phyloP scores from a whole-genome alignment of 106 monocot genomes.

The Acorus gramineus region DNA sequence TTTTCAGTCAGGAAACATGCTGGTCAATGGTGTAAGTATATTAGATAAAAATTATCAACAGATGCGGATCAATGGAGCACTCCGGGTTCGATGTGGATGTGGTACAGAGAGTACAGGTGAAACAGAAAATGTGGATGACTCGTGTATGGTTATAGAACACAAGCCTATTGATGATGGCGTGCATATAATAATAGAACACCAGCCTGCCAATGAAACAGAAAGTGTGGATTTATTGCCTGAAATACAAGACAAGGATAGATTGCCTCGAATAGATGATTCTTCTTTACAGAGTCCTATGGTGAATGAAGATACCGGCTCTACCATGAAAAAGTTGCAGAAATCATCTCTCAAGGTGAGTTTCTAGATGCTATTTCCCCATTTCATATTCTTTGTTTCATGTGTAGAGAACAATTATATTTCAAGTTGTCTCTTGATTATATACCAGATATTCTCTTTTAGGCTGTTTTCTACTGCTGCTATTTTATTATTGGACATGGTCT shows the following conservation, averaged over 20 bases:
- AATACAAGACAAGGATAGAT: conserved; percentile 5
- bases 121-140: neutral
- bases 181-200: neutral
- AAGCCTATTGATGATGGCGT: conserved; percentile 5
- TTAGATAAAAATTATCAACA: conserved; percentile 1
- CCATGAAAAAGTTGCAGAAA: conserved; percentile 24
- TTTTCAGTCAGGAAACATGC: neutral
- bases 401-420: too few relatives aligned
- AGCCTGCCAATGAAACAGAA: neutral
- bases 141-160: conserved; percentile 7
- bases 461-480: neutral
- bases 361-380: neutral
- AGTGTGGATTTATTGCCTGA: conserved; percentile 1
- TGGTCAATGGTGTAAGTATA: neutral
- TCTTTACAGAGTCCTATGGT: conserved; percentile 11
- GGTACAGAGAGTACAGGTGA: conserved; percentile 2
- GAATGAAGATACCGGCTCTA: conserved; percentile 13
- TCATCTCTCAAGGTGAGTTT: conserved; percentile 26
- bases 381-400: neutral
- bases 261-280: conserved; percentile 7
- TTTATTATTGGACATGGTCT: neutral
- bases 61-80: neutral
- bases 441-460: neutral
- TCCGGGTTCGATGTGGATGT: conserved; percentile 9
- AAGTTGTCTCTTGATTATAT: too few relatives aligned